These are phyloP conservation scores for Trifolium fragiferum DNA, from an alignment of 306 rosid genomes.

Conservation along the genomic window DNA sequence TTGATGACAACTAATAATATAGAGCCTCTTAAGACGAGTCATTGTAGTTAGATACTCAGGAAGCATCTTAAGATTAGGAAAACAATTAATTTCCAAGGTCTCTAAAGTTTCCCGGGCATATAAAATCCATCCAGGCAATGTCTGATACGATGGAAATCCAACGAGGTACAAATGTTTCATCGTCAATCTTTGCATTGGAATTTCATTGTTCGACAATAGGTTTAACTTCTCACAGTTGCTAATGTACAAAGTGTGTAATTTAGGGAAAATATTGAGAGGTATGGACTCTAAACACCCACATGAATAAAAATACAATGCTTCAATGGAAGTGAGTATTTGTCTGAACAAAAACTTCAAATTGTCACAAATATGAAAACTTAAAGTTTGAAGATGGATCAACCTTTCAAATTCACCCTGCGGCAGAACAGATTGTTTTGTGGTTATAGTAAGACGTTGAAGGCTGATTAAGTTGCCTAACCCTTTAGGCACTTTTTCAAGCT, in stretches of 20 bases:
- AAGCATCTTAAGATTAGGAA: not conserved
- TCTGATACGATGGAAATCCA: not conserved
- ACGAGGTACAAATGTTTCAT: not conserved
- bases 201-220: not conserved
- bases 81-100: not conserved
- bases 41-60: not conserved
- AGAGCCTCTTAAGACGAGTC: not conserved
- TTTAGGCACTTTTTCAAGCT: slow-evolving; percentile 21
- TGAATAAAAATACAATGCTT: not conserved
- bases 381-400: not conserved
- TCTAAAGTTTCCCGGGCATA: not conserved
- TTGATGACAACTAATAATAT: not conserved
- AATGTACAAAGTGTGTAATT: not conserved
- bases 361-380: not conserved
- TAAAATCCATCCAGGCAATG: not conserved
- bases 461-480: slow-evolving; percentile 20
- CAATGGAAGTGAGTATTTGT: not conserved
- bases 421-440: slow-evolving; percentile 30
- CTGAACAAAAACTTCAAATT: slow-evolving; percentile 17
- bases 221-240: not conserved
- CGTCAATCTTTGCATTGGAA: not conserved
- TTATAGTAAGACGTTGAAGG: slow-evolving; percentile 3
- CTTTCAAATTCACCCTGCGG: not conserved
- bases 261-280: not conserved
- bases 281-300: not conserved